phyloP scores from a whole-genome alignment of 1,284 basidiomycete species.

The Termitomyces sp. region DNA sequence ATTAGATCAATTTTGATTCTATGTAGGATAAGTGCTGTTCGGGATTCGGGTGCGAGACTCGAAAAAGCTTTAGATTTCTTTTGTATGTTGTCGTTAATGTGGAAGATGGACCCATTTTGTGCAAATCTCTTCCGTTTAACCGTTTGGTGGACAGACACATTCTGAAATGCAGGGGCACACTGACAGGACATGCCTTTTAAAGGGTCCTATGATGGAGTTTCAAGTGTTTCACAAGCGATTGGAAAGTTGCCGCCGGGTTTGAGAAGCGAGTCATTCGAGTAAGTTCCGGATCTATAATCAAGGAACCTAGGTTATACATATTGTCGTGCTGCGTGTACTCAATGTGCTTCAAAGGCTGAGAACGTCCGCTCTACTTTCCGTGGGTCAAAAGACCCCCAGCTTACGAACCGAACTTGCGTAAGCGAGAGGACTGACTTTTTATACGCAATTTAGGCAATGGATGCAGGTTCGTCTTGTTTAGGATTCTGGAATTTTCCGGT shows the following conservation, averaged over 20 bases:
- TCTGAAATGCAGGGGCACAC: not conserved
- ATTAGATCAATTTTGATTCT: no score
- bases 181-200: not conserved
- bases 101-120: not conserved
- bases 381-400: not conserved
- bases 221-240: not conserved
- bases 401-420: not conserved
- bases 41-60: no score
- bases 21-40: no score
- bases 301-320: not conserved
- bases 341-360: not conserved
- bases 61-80: no score
- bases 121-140: not conserved
- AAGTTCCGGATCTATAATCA: not conserved
- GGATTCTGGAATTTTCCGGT: conserved; percentile 1
- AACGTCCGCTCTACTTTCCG: not conserved
- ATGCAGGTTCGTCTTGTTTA: not conserved
- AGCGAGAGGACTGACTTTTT: conserved; percentile 1
- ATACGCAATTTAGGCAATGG: not conserved
- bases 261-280: conserved; percentile 3
- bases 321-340: not conserved
- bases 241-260: conserved; percentile 13
- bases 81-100: not conserved
- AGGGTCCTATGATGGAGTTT: not conserved
- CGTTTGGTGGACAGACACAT: no score